Percentiles rank a stretch among this genome's conserved stretches.
Conservation (phyloP, 1,284 basidiomycete species). For the Limonomyces culmigenus region DNA sequence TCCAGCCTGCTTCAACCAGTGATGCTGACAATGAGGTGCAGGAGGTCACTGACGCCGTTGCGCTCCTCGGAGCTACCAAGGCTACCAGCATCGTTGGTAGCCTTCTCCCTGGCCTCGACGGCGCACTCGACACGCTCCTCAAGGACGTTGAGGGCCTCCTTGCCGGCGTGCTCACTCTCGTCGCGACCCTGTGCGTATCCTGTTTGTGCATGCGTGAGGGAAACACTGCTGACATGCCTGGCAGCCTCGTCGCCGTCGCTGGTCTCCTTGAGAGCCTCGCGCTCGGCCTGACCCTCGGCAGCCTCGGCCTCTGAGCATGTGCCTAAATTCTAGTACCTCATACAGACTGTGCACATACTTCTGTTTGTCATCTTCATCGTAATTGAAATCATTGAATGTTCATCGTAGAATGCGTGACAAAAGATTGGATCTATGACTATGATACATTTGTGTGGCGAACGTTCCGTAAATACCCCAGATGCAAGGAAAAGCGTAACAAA, state of each 20-base stretch:
- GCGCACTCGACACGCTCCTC: background rate
- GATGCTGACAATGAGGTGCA: background rate
- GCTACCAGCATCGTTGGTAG: background rate
- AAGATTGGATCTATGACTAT: too few relatives aligned
- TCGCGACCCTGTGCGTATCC: background rate
- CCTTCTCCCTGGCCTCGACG: background rate
- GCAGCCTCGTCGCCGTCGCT: background rate
- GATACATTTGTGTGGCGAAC: too few relatives aligned
- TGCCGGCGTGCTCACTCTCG: background rate
- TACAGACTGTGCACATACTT: too few relatives aligned
- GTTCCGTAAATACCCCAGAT: too few relatives aligned
- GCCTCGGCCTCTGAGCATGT: background rate
- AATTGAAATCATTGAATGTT: too few relatives aligned
- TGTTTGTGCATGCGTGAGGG: background rate
- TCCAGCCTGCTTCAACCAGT: background rate
- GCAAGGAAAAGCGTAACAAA: slow-evolving; percentile 1
- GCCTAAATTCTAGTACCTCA: too few relatives aligned
- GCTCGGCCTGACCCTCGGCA: background rate
- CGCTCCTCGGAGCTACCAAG: background rate
- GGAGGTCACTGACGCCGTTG: background rate
- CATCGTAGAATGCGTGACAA: too few relatives aligned
- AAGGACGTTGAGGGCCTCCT: background rate
- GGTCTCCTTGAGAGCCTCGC: background rate
- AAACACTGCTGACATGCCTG: background rate
- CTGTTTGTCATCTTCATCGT: too few relatives aligned